Base-by-base conservation (phyloP, 2,329 filamentous ascomycete species). In the Talaromyces piceae region DNA sequence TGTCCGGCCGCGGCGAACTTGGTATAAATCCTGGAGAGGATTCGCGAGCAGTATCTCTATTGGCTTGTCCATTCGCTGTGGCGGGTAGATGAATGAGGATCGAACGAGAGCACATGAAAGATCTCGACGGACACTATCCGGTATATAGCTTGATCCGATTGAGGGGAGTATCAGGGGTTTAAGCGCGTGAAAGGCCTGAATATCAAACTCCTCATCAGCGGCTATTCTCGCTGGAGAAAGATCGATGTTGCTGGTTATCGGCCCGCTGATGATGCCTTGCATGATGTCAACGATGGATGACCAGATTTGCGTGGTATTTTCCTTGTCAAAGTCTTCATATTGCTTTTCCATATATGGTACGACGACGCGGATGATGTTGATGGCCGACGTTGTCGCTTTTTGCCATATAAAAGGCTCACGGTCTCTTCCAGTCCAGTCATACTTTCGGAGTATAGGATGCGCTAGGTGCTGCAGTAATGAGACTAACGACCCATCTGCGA, bases 141-240 rank as follows among this genome's bases (percentile, higher is more conserved):
- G 75, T 5, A 96, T 78, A 2, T 73, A 69, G 5, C 78, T 64
- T 0, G 82, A 79, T 2, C 90, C 87, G 0, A 97, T 77, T 2
- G 80, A 73, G 0, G 88, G 85, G 4, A 89, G 85, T 37, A 95
- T 83, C 28, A 96, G 76, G 8, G 63, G 57, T 43, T 80, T 75
- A 1, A 97, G 73, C 45, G 78, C 77, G 26, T 71, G 72, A 64
- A 96, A 94, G 0, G 87, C 84, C 1, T 72, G 62, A 16, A 95
- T 86, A 64, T 98, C 93, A 61, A 94, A 94, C 1, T 75, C 68
- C 68, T 97, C 84, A 61, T 98, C 91, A 7, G 76, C 74, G 3
- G 72, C 66, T 30, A 91, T 76, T 54, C 76, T 58, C 54, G 56
- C 37, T 50, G 61, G 67, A 1, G 76, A 65, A 2, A 73, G 64